Base-by-base conservation (phyloP, 495 filamentous ascomycete species). In the Staphylotrichum longicolle region DNA sequence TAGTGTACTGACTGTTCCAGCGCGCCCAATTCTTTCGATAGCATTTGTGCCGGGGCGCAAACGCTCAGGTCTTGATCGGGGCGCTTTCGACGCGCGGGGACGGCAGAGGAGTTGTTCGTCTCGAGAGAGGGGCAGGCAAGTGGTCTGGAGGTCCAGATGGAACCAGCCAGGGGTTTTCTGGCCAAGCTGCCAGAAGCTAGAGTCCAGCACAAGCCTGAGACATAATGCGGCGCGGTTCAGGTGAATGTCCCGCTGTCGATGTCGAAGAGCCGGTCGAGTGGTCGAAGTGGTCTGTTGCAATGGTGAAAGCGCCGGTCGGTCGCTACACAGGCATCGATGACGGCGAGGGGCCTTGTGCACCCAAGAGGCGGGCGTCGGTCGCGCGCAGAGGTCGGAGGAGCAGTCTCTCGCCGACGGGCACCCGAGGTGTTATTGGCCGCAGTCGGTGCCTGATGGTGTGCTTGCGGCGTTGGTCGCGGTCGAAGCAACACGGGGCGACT, bases 101-200 rank as follows among this genome's bases (percentile, higher is more conserved):
- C 15, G 14, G 33, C 27, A 12, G 50, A 3, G 41, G 47, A 32
- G n/a, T 27, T 3, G 56, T 39, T 27, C 20, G 20, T 27, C 20
- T 27, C 20, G 37, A 10, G 37, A 39, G 37, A 6, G 37, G 37
- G 10, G 37, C 37, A 39, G 37, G 37, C 6, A 6, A 10, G 10
- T 39, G 37, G 6, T 6, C 6, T 39, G 37, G 37, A 39, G 37
- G 37, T 47, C 53, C 60, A 27, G 41, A 50, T 62, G 63, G 67
- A 62, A 65, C 64, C 65, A 54, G 54, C 61, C 56, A 63, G 46
- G 59, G 32, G 47, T 49, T 32, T 58, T 75, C 77, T 74, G 78
- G 79, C 78, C 64, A 60, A 69, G 66, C 61, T 72, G 77, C 77
- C 79, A 79, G 75, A 61, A 77, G 73, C 77, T 77, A 81, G 70